These are phyloP conservation scores for Tilletia walkeri DNA, from an alignment of 1,284 basidiomycete genomes.

Conservation along the genomic window DNA sequence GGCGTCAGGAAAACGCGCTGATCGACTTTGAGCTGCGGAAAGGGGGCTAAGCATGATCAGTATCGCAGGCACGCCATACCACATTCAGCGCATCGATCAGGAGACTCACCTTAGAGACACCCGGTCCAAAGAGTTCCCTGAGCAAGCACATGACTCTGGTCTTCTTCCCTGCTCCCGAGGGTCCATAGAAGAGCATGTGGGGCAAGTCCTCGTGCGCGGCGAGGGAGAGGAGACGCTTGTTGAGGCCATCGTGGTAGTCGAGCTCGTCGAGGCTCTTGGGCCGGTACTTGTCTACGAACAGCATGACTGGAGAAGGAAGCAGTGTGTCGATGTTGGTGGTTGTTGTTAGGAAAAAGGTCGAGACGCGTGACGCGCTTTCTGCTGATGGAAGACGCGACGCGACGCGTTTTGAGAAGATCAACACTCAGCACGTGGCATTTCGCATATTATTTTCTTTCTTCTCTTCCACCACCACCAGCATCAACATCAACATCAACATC, in stretches of 20 bases:
- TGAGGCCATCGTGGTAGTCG: slow-evolving; percentile 82
- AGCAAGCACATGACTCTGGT: slow-evolving; percentile 80
- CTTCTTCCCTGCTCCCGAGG: slow-evolving; percentile 96
- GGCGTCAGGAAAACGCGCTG: slow-evolving; percentile 94
- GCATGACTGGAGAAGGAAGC: slow-evolving; percentile 31
- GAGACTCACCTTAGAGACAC: slow-evolving; percentile 79
- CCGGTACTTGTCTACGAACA: slow-evolving; percentile 67
- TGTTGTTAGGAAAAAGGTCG: too few species aligned
- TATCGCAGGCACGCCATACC: too few species aligned
- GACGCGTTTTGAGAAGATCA: neutral
- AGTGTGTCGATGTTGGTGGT: too few species aligned
- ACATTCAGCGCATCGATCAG: too few species aligned
- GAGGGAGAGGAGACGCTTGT: slow-evolving; percentile 74
- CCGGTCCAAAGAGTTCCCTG: slow-evolving; percentile 83
- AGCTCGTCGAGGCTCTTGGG: slow-evolving; percentile 80
- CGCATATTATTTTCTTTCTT: too few species aligned
- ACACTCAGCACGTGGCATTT: neutral
- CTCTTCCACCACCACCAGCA: too few species aligned
- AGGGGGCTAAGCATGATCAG: neutral
- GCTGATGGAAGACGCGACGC: neutral
- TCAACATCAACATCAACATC: too few species aligned
- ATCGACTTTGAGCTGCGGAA: slow-evolving; percentile 85
- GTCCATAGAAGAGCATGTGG: slow-evolving; percentile 96
- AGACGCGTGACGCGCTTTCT: too few species aligned
- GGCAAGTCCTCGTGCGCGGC: slow-evolving; percentile 72